Evolutionary conservation across 1,139 yeast species (phyloP), one percentile per base, ranked within the genome.

Genomic region (Hansenula sp.): DNA sequence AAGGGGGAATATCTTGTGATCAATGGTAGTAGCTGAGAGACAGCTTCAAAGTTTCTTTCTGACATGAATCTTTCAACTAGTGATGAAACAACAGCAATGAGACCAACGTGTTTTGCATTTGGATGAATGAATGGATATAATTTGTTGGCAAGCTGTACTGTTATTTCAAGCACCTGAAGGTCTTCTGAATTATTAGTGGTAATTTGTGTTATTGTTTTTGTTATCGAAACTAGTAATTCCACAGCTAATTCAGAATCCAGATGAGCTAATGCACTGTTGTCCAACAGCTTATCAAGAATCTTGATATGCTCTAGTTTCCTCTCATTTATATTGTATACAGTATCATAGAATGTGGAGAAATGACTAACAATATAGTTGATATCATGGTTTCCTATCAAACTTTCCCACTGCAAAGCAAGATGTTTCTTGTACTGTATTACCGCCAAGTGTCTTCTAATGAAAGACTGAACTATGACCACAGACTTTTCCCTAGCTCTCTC

Each of bases 401-500:
- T 21, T 32, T 47, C 15, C 45, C 46, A 54, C 44, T 54, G 29
- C 19, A 40, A n/a, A 30, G 41, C 36, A 32, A 53, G 41, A 45
- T 36, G 45, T 11, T 37, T 42, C 31, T 57, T 61, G 38, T 49
- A 47, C 3, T 41, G 32, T n/a, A 46, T 46, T 35, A 68, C 54
- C 11, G 64, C 67, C 5, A 73, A 50, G 47, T 67, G 67, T 31
- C 69, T 58, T 37, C 76, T 61, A 5, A 79, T 64, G 16, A 67
- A 55, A 10, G 64, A 55, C 56, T 86, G 94, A 31, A 91, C 62
- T 8, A 61, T 47, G 1, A 60, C 47, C 0, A 81, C 81, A 2
- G 85, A 76, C 34, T 62, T 67, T 35, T 72, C 77, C 44, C 71
- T 72, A 15, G 65, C 61, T 30, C 88, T 72, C 25, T 67, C 72